These are phyloP conservation scores for Globisporangium takayamanum DNA, from an alignment of 352 stramenopile genomes.

Conservation along the genomic window DNA sequence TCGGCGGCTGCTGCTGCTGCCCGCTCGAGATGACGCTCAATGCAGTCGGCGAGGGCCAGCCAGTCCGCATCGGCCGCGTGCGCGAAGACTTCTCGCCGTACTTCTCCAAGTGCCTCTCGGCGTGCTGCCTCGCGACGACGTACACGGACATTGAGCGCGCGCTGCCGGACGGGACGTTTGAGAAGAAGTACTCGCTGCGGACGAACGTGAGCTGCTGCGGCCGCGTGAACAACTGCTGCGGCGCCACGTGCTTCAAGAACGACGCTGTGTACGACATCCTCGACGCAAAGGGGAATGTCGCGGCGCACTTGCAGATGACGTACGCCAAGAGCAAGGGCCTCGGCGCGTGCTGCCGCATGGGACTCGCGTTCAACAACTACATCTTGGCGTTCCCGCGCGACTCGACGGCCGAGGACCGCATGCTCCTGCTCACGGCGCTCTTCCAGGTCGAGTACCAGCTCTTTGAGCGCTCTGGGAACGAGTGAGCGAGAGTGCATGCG, in stretches of 20 bases:
- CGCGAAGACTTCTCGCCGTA: constrained; percentile 55
- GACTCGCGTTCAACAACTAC: constrained; percentile 47
- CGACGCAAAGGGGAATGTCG: constrained; percentile 41
- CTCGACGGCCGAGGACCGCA: constrained; percentile 42
- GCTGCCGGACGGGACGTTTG: constrained; percentile 40
- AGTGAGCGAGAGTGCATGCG: constrained; percentile 10
- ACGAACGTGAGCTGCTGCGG: constrained; percentile 51
- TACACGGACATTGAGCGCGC: constrained; percentile 60
- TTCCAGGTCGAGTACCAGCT: constrained; percentile 58
- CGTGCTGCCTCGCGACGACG: constrained; percentile 47
- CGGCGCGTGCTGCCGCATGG: constrained; percentile 30
- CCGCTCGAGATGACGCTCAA: constrained; percentile 42
- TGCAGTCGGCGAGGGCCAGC: constrained; percentile 15
- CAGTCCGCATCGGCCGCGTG: constrained; percentile 32
- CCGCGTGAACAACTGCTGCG: constrained; percentile 64
- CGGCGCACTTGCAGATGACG: constrained; percentile 48
- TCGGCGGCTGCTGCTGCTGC: constrained; percentile 28
- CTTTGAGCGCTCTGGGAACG: constrained; percentile 31
- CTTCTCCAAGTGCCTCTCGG: constrained; percentile 26
- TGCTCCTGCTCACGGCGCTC: constrained; percentile 46
- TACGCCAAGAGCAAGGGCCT: constrained; percentile 24
- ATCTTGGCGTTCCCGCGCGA: constrained; percentile 53
- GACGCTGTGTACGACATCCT: constrained; percentile 64
- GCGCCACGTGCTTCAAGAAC: constrained; percentile 53
- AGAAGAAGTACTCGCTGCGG: constrained; percentile 46